These are phyloP conservation scores for Plenodomus lindquistii DNA, from an alignment of 2,329 filamentous ascomycete genomes.

Conservation along the genomic window DNA sequence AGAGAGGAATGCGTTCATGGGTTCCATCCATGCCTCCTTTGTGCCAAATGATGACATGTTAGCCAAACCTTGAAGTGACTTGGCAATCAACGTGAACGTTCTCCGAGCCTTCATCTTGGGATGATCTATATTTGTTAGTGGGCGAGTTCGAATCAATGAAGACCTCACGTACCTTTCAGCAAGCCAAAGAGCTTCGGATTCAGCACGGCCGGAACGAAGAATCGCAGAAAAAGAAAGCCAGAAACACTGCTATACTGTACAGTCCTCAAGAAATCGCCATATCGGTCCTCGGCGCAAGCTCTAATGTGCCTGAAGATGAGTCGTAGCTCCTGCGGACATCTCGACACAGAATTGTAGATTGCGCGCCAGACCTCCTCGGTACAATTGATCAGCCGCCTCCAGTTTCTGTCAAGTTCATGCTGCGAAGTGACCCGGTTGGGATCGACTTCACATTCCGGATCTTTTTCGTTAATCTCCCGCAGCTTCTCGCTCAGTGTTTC, in stretches of 20 bases:
- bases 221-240: constrained; percentile 90
- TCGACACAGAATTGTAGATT: constrained; percentile 73
- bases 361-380: constrained; percentile 85
- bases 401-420: constrained; percentile 81
- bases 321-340: constrained; percentile 79
- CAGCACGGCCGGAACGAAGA: constrained; percentile 94
- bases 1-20: constrained; percentile 87
- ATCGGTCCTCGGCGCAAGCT: constrained; percentile 90
- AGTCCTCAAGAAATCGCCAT: constrained; percentile 87
- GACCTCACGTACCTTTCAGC: constrained; percentile 61
- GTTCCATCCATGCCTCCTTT: constrained; percentile 98
- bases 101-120: constrained; percentile 81
- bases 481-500: constrained; percentile 86
- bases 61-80: constrained; percentile 85
- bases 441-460: constrained; percentile 94
- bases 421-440: constrained; percentile 71
- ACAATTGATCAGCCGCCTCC: constrained; percentile 73
- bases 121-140: constrained; percentile 64
- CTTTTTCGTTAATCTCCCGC: constrained; percentile 83
- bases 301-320: constrained; percentile 88
- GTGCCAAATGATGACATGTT: constrained; percentile 91
- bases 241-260: constrained; percentile 94
- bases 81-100: constrained; percentile 88
- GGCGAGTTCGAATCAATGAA: too few relatives aligned
- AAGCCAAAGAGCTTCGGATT: constrained; percentile 94